Evolutionary conservation across 2,329 filamentous ascomycete species (phyloP).

Genomic region (Paecilomyces formosus): DNA sequence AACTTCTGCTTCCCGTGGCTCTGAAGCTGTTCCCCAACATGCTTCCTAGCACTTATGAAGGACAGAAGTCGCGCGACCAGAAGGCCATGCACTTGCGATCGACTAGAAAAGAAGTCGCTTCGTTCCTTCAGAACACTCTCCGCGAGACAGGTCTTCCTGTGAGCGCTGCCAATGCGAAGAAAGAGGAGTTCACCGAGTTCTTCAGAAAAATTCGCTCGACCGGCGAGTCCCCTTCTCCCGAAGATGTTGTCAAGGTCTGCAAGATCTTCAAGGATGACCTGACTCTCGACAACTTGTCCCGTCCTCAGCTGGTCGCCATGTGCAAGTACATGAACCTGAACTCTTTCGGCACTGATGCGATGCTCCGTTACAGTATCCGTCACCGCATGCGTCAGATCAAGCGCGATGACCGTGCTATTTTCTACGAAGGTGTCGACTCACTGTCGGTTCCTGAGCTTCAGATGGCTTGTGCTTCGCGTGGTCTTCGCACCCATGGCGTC

Average conservation of each 20-base stretch:
- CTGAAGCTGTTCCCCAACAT: constrained; percentile 95
- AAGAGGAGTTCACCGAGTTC: constrained; percentile 90
- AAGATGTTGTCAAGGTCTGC: constrained; percentile 97
- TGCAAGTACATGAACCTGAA: constrained; percentile 98
- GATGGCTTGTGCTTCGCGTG: constrained; percentile 82
- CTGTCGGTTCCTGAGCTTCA: constrained; percentile 91
- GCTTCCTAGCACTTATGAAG: constrained; percentile 94
- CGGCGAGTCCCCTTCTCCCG: constrained; percentile 76
- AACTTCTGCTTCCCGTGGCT: constrained; percentile 83
- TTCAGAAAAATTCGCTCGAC: constrained; percentile 94
- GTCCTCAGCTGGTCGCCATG: constrained; percentile 93
- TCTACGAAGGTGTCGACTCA: constrained; percentile 85
- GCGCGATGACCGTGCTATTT: constrained; percentile 90
- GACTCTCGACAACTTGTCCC: constrained; percentile 91
- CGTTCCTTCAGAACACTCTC: constrained; percentile 79
- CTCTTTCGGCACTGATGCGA: constrained; percentile 93
- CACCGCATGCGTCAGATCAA: constrained; percentile 99
- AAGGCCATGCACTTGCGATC: constrained; percentile 76
- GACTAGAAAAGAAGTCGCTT: constrained; percentile 88
- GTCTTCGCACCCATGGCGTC: constrained; percentile 85
- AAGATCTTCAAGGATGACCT: constrained; percentile 98
- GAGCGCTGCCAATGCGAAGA: constrained; percentile 74
- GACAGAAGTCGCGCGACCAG: constrained; percentile 77
- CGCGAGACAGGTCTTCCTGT: constrained; percentile 90
- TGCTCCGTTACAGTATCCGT: constrained; percentile 93